Evolutionary conservation across 192 early-diverging fungal species (phyloP), one percentile per base, ranked within the genome.

Genomic region (Backusella luteola): DNA sequence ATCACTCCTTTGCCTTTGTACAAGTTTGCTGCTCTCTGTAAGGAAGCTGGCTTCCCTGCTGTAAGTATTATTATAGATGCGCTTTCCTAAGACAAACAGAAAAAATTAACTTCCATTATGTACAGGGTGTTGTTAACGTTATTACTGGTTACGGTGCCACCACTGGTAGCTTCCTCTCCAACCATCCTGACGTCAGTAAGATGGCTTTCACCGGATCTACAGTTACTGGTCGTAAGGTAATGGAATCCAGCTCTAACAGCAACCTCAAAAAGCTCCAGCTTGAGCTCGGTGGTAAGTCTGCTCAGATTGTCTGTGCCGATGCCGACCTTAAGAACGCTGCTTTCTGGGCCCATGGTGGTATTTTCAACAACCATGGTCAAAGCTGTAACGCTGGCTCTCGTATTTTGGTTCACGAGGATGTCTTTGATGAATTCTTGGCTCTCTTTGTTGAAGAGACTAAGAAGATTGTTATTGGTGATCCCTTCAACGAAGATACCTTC

Each of bases 81-180:
- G 12, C n/a, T 36, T n/a, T 41, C 7, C 42, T 44, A 17, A 17
- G 42, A 19, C 12, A 44, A 17, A 44, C 3, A 49, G 6, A 49
- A 63, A 63, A 63, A 23, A 11, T 29, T 63, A 26, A 29, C 4
- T 2, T 9, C 23, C 14, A 35, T 69, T 53, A n/a, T 6, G 17
- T 49, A 6, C 35, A 84, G 52, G 93, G 95, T 59, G 95, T 96
- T 36, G 90, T 94, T 63, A 96, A 95, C 78, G 86, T 96, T 80
- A 81, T 95, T 23, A 90, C 94, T 83, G 95, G 95, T 59, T 85
- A 80, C n/a, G 94, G 94, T 39, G 73, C 71, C 19, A 73, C 67
- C 9, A 89, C 89, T 21, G 91, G 92, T 41, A 79, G 70, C 66
- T 76, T 84, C 11, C 84, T 92, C 15, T 85, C 88, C 39, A 71